Base-by-base conservation (phyloP, 2,329 filamentous ascomycete genomes). In the Lachnellula arida region DNA sequence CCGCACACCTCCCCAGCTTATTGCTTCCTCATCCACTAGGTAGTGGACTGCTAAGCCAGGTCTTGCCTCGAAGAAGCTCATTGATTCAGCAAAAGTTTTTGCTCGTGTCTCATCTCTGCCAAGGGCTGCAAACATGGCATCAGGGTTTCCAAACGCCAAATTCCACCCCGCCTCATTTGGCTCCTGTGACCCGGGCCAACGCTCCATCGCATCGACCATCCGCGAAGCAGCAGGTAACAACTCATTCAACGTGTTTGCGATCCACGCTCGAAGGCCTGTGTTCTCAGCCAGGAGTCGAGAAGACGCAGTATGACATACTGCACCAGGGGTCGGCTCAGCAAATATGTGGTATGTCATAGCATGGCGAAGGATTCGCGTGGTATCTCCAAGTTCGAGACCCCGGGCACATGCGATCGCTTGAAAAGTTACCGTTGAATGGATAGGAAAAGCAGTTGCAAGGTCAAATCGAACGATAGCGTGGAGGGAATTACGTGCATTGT, bases 141-240 rank as follows among this genome's bases (percentile, higher is more conserved):
- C 12, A 46, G 48, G 22, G 1, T 34, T 34, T 3, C 19, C 15
- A 40, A 54, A 12, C 1, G 40, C 39, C 15, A 60, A 4, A 3
- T n/a, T 12, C 39, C 34, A 57, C 2, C 55, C 52, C 12, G 58
- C 25, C 32, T 60, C 23, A n/a, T 56, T 51, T 9, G 46, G 37
- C 19, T 55, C 58, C 14, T 57, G 25, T 0, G 52, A 55, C 5
- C 55, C 52, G 1, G 53, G 58, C 52, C 52, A 60, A 25, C 50
- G 52, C n/a, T 50, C 42, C 52, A 60, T 55, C 1, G 58, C 49
- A 46, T 57, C 58, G 5, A 60, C 46, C 1, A 55, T 15, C 40
- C 42, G n/a, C 7, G 46, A 43, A 7, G 48, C 46, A 22, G 52
- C 28, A 2, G 54, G 54, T 22, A 46, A 42, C 19, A 60, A 47